Evolutionary conservation across 345 rosid species (phyloP).

Genomic region (Sisymbrium irio): DNA sequence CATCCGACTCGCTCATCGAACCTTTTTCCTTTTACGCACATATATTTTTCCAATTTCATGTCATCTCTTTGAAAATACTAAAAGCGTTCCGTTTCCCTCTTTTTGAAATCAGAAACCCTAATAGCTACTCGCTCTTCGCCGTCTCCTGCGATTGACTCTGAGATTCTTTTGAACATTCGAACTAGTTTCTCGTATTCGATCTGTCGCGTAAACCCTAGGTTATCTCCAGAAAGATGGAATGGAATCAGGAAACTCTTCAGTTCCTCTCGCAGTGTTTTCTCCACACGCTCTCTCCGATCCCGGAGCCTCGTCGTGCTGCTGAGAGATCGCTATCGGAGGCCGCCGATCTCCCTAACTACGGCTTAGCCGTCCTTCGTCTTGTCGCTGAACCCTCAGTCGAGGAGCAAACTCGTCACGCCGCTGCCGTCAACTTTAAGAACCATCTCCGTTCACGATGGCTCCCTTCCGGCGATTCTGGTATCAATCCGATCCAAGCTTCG

Average conservation of each 20-base stretch:
- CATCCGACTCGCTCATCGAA: conserved; percentile 1
- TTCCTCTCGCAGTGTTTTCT: conserved; percentile 82
- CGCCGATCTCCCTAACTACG: conserved; percentile 66
- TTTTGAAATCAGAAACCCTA: conserved; percentile 26
- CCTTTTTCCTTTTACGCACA: too few species aligned
- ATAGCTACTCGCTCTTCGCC: conserved; percentile 25
- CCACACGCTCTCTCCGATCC: conserved; percentile 70
- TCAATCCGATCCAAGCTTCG: conserved; percentile 47
- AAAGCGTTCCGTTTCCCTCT: conserved; percentile 25
- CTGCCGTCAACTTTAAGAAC: conserved; percentile 93
- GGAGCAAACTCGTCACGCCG: conserved; percentile 92
- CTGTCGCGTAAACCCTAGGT: conserved; percentile 5
- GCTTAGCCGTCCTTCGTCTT: conserved; percentile 75
- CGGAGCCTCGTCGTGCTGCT: conserved; percentile 84
- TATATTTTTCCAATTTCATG: not conserved
- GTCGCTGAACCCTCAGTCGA: conserved; percentile 71
- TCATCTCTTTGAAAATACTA: conserved; percentile 16
- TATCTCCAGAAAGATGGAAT: conserved; percentile 45
- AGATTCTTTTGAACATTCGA: too few species aligned
- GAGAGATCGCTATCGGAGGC: conserved; percentile 60
- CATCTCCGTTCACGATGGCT: conserved; percentile 87
- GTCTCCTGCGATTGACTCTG: not conserved
- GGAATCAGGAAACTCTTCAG: conserved; percentile 61
- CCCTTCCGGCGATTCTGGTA: conserved; percentile 41
- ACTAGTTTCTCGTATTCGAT: conserved; percentile 10